Percentiles rank a stretch among this genome's conserved stretches.
Conservation (phyloP, 192 early-diverging fungal genomes). For the Linnemannia exigua region DNA sequence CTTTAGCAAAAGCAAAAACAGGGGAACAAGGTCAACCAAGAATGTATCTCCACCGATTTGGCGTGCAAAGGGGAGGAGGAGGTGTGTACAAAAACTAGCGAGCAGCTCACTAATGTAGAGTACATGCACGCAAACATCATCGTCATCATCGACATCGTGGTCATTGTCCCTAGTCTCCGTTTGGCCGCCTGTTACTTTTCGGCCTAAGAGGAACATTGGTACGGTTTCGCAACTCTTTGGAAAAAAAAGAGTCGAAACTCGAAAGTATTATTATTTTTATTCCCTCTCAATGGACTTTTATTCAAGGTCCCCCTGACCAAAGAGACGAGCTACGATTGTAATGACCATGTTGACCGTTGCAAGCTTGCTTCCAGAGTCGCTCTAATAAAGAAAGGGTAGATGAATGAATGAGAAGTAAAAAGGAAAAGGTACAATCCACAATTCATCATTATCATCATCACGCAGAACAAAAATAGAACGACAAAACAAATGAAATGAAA, state of each 20-base stretch:
- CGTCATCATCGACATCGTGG: neutral
- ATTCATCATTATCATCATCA: neutral
- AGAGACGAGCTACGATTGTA: constrained; percentile 56
- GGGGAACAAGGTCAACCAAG: neutral
- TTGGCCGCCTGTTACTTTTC: neutral
- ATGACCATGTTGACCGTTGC: constrained; percentile 62
- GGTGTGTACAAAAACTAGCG: neutral
- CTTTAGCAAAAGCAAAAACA: neutral
- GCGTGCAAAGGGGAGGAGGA: neutral
- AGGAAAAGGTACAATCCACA: neutral
- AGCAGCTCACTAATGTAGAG: neutral
- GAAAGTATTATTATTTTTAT: too few species aligned
- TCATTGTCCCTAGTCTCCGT: neutral
- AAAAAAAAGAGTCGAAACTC: neutral
- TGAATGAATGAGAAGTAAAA: neutral
- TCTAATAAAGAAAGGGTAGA: constrained; percentile 18
- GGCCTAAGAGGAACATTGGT: neutral
- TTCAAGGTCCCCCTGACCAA: constrained; percentile 57
- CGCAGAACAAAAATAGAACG: constrained; percentile 15
- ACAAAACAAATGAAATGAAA: neutral
- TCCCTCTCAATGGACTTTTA: too few species aligned
- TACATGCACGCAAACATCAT: neutral
- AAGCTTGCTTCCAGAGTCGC: constrained; percentile 45
- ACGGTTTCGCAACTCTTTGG: neutral
- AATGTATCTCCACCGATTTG: neutral